A percentile compares a stretch with the other conserved stretches of the same genome.
phyloP scores from a whole-genome alignment of 768 basidiomycete species.

The Amanita fuliginea region DNA sequence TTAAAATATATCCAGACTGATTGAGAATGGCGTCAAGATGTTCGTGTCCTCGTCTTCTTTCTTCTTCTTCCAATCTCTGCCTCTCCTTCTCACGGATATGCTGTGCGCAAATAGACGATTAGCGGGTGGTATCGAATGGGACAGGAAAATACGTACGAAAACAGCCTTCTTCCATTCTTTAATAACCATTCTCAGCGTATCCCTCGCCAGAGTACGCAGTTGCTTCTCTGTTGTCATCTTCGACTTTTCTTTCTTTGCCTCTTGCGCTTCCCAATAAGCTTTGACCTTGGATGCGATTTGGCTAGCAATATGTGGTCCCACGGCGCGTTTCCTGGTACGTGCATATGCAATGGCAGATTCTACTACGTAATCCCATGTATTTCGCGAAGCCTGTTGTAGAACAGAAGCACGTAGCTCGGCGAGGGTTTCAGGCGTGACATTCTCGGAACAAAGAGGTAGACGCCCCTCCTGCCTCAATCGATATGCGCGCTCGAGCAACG shows the following conservation, averaged over 20 bases:
- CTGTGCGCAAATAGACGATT: constrained; percentile 21
- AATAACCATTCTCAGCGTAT: constrained; percentile 56
- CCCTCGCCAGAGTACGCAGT: constrained; percentile 55
- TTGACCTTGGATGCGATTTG: constrained; percentile 59
- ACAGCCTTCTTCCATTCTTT: constrained; percentile 86
- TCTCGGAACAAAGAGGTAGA: constrained; percentile 27
- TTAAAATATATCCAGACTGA: constrained; percentile 78
- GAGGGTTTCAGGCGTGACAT: constrained; percentile 10
- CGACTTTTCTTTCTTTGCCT: constrained; percentile 49
- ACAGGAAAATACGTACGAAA: constrained; percentile 39
- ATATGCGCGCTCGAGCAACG: constrained; percentile 13
- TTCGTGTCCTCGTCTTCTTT: constrained; percentile 65
- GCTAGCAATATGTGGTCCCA: constrained; percentile 28
- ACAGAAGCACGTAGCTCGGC: constrained; percentile 14
- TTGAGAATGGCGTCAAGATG: constrained; percentile 87
- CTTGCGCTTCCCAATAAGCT: constrained; percentile 65
- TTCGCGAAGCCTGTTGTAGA: constrained; percentile 25
- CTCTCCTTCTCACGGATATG: constrained; percentile 66
- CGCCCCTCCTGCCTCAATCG: constrained; percentile 25
- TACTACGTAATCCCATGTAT: constrained; percentile 53
- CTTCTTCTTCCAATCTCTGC: constrained; percentile 58
- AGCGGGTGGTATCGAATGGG: neutral
- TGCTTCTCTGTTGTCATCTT: constrained; percentile 55
- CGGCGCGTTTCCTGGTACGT: constrained; percentile 17
- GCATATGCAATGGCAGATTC: constrained; percentile 26